These are phyloP conservation scores for Aspergillus jensenii DNA, from an alignment of 2,329 filamentous ascomycete genomes.

Conservation along the genomic window DNA sequence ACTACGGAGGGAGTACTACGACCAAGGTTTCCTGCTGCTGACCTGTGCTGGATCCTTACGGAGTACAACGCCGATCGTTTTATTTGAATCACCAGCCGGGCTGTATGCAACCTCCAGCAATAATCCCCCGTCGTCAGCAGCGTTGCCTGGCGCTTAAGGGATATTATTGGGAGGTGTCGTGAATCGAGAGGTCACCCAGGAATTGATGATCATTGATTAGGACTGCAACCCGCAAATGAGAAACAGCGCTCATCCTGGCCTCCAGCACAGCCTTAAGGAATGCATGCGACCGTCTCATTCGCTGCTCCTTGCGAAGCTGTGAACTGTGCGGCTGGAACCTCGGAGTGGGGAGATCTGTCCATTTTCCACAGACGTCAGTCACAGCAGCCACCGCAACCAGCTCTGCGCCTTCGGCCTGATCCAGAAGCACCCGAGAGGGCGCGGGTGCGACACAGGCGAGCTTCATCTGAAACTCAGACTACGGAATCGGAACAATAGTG, in stretches of 20 bases:
- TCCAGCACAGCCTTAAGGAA: slow-evolving; percentile 7
- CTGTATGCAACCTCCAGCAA: slow-evolving; percentile 1
- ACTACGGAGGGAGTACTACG: not conserved
- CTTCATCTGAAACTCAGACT: not conserved
- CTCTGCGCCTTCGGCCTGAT: not conserved
- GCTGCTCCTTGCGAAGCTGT: not conserved
- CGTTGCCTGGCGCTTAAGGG: not conserved
- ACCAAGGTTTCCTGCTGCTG: not conserved
- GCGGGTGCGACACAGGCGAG: not conserved
- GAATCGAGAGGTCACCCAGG: not conserved
- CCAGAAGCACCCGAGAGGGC: not conserved
- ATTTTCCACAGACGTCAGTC: slow-evolving; percentile 6
- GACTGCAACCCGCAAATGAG: slow-evolving; percentile 2
- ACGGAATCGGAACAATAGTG: not conserved
- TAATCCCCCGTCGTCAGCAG: not conserved
- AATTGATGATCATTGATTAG: not conserved
- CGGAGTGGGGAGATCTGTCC: not conserved
- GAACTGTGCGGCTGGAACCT: slow-evolving; percentile 10
- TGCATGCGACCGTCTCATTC: slow-evolving; percentile 3
- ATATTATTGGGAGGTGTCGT: not conserved
- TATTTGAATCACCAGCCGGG: not conserved
- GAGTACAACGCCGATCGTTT: slow-evolving; percentile 1
- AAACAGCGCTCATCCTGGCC: not conserved
- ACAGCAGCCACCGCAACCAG: not conserved
- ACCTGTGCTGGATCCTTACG: not conserved